Percentiles rank a stretch among this genome's conserved stretches.
These are phyloP conservation scores for Fusarium sp. DNA, from an alignment of 2,329 filamentous ascomycete species.

Conservation along the genomic window DNA sequence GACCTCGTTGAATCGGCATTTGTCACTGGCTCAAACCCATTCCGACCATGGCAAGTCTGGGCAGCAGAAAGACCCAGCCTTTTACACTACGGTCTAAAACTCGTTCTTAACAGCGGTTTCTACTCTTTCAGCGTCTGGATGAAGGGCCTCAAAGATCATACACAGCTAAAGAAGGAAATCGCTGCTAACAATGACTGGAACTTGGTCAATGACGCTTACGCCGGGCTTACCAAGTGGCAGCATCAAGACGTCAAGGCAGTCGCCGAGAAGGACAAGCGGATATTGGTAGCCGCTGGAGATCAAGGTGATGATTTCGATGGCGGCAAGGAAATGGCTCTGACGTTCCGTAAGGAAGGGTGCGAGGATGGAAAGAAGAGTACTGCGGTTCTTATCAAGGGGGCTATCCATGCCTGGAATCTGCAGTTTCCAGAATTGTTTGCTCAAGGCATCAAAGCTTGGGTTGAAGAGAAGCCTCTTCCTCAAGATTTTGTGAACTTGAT, in stretches of 20 bases:
- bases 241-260: conserved; percentile 40
- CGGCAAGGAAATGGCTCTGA: conserved; percentile 28
- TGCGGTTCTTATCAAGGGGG: not conserved
- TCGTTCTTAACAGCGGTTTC: conserved; percentile 40
- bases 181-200: conserved; percentile 44
- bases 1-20: conserved; percentile 38
- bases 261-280: conserved; percentile 25
- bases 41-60: conserved; percentile 41
- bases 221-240: conserved; percentile 32
- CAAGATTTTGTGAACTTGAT: conserved; percentile 26
- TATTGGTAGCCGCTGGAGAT: conserved; percentile 44
- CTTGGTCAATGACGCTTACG: conserved; percentile 38
- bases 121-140: conserved; percentile 42
- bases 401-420: conserved; percentile 52
- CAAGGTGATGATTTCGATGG: conserved; percentile 46
- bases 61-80: conserved; percentile 43
- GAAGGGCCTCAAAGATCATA: conserved; percentile 40
- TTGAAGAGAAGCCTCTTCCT: conserved; percentile 42
- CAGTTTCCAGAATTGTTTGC: conserved; percentile 53
- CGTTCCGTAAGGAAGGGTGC: not conserved
- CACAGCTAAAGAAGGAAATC: conserved; percentile 47
- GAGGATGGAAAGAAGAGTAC: not conserved
- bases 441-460: conserved; percentile 49
- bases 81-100: conserved; percentile 38
- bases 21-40: conserved; percentile 45